These are phyloP conservation scores for Penicillium fimorum DNA, from an alignment of 495 filamentous ascomycete species.

Conservation along the genomic window DNA sequence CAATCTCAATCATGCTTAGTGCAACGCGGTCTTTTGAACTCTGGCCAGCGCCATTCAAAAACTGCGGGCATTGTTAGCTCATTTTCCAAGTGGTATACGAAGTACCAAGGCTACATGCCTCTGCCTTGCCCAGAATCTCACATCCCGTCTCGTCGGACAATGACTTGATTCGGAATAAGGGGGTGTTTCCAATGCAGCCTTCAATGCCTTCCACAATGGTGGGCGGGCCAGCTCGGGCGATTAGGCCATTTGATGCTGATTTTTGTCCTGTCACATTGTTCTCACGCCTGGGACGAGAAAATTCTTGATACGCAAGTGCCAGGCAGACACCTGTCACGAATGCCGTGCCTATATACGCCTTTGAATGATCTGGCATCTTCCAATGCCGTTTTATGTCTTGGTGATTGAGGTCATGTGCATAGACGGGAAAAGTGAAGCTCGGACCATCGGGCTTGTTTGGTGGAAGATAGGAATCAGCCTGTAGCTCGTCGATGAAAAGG, in stretches of 20 bases:
- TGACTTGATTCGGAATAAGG: constrained; percentile 80
- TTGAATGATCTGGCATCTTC: constrained; percentile 33
- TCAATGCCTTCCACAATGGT: constrained; percentile 71
- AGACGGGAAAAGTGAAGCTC: constrained; percentile 4
- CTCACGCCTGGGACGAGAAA: constrained; percentile 59
- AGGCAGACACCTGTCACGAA: constrained; percentile 71
- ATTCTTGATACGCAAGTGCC: constrained; percentile 71
- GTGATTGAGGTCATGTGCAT: constrained; percentile 9
- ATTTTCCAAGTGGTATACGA: neutral
- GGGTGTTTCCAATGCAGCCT: constrained; percentile 92
- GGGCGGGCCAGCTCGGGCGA: constrained; percentile 39
- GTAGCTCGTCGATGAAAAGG: neutral
- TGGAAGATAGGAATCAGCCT: neutral
- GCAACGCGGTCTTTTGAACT: constrained; percentile 96
- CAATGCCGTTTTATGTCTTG: constrained; percentile 4
- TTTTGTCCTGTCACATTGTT: constrained; percentile 8
- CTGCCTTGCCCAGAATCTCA: constrained; percentile 89
- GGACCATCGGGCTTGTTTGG: neutral
- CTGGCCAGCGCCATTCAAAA: constrained; percentile 91
- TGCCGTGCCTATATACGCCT: constrained; percentile 58
- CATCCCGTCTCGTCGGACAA: constrained; percentile 91
- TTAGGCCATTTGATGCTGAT: constrained; percentile 16
- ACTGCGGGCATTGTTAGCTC: constrained; percentile 37
- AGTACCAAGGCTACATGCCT: constrained; percentile 46
- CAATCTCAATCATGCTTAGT: constrained; percentile 76